Evolutionary conservation across 257 asterid genomes (phyloP), one percentile per base, ranked within the genome.

Genomic region (Nyctanthes arbortristis): DNA sequence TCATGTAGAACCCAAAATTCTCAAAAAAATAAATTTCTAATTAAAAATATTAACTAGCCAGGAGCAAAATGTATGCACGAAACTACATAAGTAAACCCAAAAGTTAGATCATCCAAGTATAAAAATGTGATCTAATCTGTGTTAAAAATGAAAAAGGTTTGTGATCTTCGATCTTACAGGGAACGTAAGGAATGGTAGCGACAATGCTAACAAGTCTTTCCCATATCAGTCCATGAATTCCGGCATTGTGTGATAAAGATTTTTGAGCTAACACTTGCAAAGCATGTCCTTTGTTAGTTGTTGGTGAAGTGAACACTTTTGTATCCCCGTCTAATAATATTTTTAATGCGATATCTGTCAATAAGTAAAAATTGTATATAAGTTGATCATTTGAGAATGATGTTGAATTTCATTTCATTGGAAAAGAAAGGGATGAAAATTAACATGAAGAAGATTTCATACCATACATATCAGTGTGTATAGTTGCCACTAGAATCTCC

Each of bases 391-490:
- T n/a, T n/a, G n/a, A n/a, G n/a, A n/a, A n/a, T n/a, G n/a, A n/a
- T n/a, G n/a, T n/a, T n/a, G n/a, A n/a, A n/a, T n/a, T n/a, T n/a
- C 13, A 11, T 34, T 2, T 67, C 8, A 12, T 54, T 29, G 7
- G 61, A 20, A 29, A 70, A 2, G 8, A 36, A 0, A 5, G 14
- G 16, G 18, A n/a, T 43, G n/a, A 69, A 34, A 24, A 49, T n/a
- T n/a, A 66, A 27, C 8, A 37, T 24, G 36, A n/a, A 3, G 40
- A n/a, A 11, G 1, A 0, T 2, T 28, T 20, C 80, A 12, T 69
- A 75, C 80, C 80, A 28, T 63, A 70, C 72, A 77, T 67, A 0
- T 30, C 35, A 0, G 3, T 7, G 33, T 27, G 52, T 7, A 72
- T 36, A 33, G 68, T 32, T 31, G 61, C 9, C 1, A 20, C n/a